Percentiles rank a stretch among this genome's conserved stretches.
Conservation (phyloP, 2,329 filamentous ascomycete species). For the Colletotrichum graminicola region DNA sequence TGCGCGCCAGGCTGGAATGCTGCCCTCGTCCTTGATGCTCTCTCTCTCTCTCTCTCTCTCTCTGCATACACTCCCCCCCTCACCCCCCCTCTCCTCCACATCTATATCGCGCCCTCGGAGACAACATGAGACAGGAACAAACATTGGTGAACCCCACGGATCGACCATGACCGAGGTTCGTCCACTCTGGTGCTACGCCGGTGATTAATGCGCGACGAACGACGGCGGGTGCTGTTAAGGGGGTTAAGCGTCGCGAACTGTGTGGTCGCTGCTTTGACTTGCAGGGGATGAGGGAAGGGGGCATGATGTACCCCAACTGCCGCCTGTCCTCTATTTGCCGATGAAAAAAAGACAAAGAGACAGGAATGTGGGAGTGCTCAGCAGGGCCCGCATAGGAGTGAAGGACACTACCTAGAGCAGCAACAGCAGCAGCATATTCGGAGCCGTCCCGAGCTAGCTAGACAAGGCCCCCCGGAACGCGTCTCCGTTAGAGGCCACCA, state of each 20-base stretch:
- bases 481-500: constrained; percentile 21
- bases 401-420: not conserved
- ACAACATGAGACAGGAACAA: not conserved
- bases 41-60: too few species aligned
- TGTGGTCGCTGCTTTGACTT: not conserved
- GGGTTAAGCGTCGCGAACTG: not conserved
- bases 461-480: constrained; percentile 26
- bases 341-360: not conserved
- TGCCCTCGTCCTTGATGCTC: not conserved
- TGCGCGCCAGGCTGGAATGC: constrained; percentile 11
- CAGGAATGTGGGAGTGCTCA: not conserved
- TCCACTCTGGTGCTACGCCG: not conserved
- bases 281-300: not conserved
- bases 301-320: not conserved
- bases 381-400: not conserved
- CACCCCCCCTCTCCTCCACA: not conserved
- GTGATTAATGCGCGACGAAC: constrained; percentile 25
- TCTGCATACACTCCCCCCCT: constrained; percentile 10
- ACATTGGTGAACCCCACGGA: constrained; percentile 13
- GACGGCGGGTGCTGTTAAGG: not conserved
- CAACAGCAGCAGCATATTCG: constrained; percentile 7
- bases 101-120: not conserved
- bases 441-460: constrained; percentile 28
- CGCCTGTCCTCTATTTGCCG: not conserved
- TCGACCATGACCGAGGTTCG: constrained; percentile 12